These are phyloP conservation scores for Fusarium euwallaceae DNA, from an alignment of 2,329 filamentous ascomycete species.

Conservation along the genomic window DNA sequence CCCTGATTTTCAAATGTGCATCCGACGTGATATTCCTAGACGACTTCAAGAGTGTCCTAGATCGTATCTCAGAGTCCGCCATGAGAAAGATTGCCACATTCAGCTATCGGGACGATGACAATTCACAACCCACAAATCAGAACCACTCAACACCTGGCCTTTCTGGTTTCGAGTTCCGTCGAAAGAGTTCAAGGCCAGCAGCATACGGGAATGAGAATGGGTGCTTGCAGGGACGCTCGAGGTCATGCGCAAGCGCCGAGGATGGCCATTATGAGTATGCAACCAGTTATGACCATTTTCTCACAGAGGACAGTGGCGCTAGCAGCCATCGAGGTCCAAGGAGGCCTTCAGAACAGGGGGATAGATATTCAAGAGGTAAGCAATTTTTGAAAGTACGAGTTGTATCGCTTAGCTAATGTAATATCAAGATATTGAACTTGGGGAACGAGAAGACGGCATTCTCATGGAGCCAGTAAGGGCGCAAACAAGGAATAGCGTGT, in stretches of 20 bases:
- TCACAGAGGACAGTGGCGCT: background rate
- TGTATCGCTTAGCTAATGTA: background rate
- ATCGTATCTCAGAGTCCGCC: conserved; percentile 26
- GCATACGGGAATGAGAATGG: background rate
- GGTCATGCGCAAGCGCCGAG: background rate
- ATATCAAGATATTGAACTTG: background rate
- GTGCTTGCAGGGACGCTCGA: background rate
- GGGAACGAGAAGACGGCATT: background rate
- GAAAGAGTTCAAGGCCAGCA: background rate
- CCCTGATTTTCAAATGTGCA: conserved; percentile 30
- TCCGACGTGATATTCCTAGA: conserved; percentile 33
- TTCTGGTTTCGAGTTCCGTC: background rate
- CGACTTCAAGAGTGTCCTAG: conserved; percentile 31
- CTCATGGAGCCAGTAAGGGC: background rate
- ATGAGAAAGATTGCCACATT: conserved; percentile 32
- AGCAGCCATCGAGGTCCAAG: background rate
- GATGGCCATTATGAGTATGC: conserved; percentile 6
- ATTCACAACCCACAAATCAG: background rate
- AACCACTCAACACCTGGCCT: background rate
- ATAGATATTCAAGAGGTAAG: background rate
- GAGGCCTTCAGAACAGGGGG: background rate
- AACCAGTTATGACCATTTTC: background rate
- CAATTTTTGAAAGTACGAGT: background rate
- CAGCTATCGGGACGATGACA: conserved; percentile 3
- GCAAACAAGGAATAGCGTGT: background rate